Evolutionary conservation across 2,329 filamentous ascomycete species (phyloP).

Genomic region (Fusarium sp.): DNA sequence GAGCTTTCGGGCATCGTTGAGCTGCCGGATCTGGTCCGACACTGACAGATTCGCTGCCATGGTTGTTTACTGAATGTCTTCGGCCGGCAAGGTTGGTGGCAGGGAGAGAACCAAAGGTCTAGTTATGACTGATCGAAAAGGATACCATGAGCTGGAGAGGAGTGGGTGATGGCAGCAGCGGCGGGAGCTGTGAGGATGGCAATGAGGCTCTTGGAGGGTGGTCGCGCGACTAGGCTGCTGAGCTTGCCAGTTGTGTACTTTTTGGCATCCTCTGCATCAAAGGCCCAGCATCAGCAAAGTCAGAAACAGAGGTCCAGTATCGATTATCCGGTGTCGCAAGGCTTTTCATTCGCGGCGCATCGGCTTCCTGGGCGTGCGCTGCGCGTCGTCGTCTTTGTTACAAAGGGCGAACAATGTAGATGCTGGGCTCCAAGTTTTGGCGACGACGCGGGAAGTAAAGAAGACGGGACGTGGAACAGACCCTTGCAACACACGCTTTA

Average conservation of each 20-base stretch:
- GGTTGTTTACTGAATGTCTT: constrained; percentile 24
- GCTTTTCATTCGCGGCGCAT: constrained; percentile 6
- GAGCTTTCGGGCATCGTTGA: constrained; percentile 89
- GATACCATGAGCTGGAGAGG: constrained; percentile 19
- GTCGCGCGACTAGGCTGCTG: constrained; percentile 47
- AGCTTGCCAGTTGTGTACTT: constrained; percentile 40
- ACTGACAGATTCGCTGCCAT: constrained; percentile 70
- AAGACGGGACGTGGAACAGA: constrained; percentile 39
- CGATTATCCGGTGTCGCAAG: constrained; percentile 6
- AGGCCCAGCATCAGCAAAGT: constrained; percentile 19
- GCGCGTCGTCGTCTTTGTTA: constrained; percentile 17
- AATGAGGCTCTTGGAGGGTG: constrained; percentile 36
- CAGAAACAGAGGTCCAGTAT: not conserved
- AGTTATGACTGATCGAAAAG: not conserved
- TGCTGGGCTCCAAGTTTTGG: constrained; percentile 36
- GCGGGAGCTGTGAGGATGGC: constrained; percentile 31
- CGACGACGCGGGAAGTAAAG: constrained; percentile 41
- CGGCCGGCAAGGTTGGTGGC: constrained; percentile 1
- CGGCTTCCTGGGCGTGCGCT: not conserved
- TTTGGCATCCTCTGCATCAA: constrained; percentile 44
- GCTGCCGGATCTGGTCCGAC: constrained; percentile 83
- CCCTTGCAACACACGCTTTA: constrained; percentile 31
- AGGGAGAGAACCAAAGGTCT: not conserved
- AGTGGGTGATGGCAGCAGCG: constrained; percentile 10
- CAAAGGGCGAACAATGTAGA: constrained; percentile 8